These are phyloP conservation scores for Epichloe brachyelytri DNA, from an alignment of 2,329 filamentous ascomycete genomes.

Conservation along the genomic window DNA sequence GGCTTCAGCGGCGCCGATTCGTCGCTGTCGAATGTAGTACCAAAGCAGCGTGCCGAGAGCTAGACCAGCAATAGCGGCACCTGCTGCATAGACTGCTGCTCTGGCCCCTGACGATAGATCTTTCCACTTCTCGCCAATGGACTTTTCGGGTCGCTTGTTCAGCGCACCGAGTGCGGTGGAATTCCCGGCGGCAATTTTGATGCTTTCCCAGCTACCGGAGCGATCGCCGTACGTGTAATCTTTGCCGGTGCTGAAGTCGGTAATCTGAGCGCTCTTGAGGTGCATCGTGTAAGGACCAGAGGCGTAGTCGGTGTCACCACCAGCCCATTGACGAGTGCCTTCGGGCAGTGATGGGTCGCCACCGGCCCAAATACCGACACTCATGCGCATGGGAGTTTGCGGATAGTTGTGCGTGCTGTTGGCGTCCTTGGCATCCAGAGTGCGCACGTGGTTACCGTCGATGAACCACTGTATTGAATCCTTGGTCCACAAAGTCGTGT, in stretches of 20 bases:
- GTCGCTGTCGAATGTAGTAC: slow-evolving; percentile 44
- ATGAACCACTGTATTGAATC: slow-evolving; percentile 56
- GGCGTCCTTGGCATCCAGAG: slow-evolving; percentile 46
- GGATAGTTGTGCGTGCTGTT: slow-evolving; percentile 53
- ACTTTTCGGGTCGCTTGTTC: slow-evolving; percentile 24
- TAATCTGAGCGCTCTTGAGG: slow-evolving; percentile 44
- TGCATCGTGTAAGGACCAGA: slow-evolving; percentile 61
- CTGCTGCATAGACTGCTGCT: slow-evolving; percentile 37
- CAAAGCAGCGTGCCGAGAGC: slow-evolving; percentile 30
- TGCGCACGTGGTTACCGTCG: slow-evolving; percentile 53
- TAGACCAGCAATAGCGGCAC: slow-evolving; percentile 29
- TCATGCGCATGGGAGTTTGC: slow-evolving; percentile 63
- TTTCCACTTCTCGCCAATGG: slow-evolving; percentile 40
- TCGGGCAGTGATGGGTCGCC: slow-evolving; percentile 41
- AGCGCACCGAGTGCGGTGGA: slow-evolving; percentile 39
- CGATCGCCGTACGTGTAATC: slow-evolving; percentile 53
- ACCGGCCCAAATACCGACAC: slow-evolving; percentile 54
- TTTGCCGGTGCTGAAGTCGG: slow-evolving; percentile 49
- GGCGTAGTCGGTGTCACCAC: slow-evolving; percentile 53
- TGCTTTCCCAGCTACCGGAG: slow-evolving; percentile 50
- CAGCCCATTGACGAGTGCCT: slow-evolving; percentile 56
- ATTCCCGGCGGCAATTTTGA: slow-evolving; percentile 43
- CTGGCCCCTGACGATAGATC: slow-evolving; percentile 36
- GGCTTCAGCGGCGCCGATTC: slow-evolving; percentile 38
- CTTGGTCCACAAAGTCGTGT: slow-evolving; percentile 61